These are phyloP conservation scores for Pueraria montana DNA, from an alignment of 306 rosid species.

Conservation along the genomic window DNA sequence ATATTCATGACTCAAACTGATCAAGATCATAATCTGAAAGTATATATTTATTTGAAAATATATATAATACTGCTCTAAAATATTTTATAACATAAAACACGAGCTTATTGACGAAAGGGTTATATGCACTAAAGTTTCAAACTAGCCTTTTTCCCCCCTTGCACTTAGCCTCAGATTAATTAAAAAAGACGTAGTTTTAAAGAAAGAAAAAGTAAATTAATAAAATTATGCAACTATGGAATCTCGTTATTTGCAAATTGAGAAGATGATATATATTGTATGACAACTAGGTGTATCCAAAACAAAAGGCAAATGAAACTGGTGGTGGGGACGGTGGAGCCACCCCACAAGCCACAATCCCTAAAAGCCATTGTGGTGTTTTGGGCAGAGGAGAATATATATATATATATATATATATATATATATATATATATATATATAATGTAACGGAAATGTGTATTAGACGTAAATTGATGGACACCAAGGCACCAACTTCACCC, in stretches of 20 bases:
- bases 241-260: too few species aligned
- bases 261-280: too few species aligned
- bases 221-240: too few species aligned
- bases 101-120: too few species aligned
- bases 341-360: slow-evolving; percentile 31
- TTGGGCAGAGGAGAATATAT: slow-evolving; percentile 9
- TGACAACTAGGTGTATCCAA: neutral
- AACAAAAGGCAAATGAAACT: neutral
- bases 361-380: slow-evolving; percentile 41
- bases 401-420: too few species aligned
- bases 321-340: slow-evolving; percentile 62
- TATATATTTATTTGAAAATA: too few species aligned
- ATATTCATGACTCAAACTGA: too few species aligned
- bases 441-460: slow-evolving; percentile 42
- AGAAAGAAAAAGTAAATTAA: neutral
- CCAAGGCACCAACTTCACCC: slow-evolving; percentile 46
- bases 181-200: neutral
- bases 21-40: too few species aligned
- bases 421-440: too few species aligned
- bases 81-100: too few species aligned
- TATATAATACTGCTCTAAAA: too few species aligned
- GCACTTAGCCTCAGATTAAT: neutral
- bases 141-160: neutral
- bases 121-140: too few species aligned
- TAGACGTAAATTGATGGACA: slow-evolving; percentile 23